These are phyloP conservation scores for Colletotrichum zoysiae DNA, from an alignment of 2,329 filamentous ascomycete genomes.

Conservation along the genomic window DNA sequence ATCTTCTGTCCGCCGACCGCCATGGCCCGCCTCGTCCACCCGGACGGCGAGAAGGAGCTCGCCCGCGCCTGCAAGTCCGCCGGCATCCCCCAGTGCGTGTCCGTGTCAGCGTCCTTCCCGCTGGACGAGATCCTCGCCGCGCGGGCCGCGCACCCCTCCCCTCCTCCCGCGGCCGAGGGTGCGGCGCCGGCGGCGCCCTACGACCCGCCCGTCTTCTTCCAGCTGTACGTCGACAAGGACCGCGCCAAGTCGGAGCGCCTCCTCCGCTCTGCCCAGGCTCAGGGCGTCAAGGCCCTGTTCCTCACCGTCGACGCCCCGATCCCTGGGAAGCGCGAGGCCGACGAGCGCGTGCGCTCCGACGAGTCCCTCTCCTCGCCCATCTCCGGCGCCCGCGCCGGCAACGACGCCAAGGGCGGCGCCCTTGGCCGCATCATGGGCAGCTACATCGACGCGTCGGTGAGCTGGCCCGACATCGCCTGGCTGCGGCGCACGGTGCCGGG, in stretches of 20 bases:
- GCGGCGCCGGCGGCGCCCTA: constrained; percentile 42
- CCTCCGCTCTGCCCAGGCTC: constrained; percentile 58
- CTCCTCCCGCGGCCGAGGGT: neutral
- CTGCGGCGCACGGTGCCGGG: constrained; percentile 67
- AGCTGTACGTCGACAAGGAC: constrained; percentile 72
- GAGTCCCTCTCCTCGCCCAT: constrained; percentile 62
- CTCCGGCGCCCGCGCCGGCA: constrained; percentile 61
- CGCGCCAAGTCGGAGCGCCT: constrained; percentile 63
- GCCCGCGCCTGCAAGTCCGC: constrained; percentile 45
- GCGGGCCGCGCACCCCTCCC: constrained; percentile 13
- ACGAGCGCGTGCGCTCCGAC: constrained; percentile 61
- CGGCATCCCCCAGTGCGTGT: constrained; percentile 71
- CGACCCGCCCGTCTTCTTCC: constrained; percentile 63
- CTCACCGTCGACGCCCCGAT: constrained; percentile 71
- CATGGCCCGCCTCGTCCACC: constrained; percentile 73
- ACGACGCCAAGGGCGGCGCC: constrained; percentile 67
- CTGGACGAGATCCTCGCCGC: constrained; percentile 61
- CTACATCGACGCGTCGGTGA: constrained; percentile 69
- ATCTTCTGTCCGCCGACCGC: constrained; percentile 75
- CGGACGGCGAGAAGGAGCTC: constrained; percentile 66
- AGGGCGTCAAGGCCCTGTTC: constrained; percentile 66
- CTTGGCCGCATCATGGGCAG: constrained; percentile 67
- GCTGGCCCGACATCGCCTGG: constrained; percentile 76
- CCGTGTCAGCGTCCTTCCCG: constrained; percentile 71
- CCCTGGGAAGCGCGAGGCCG: constrained; percentile 66